A percentile compares a stretch with the other conserved stretches of the same genome.
These are phyloP conservation scores for Thielaviopsis musarum DNA, from an alignment of 2,329 filamentous ascomycete species.

Conservation along the genomic window DNA sequence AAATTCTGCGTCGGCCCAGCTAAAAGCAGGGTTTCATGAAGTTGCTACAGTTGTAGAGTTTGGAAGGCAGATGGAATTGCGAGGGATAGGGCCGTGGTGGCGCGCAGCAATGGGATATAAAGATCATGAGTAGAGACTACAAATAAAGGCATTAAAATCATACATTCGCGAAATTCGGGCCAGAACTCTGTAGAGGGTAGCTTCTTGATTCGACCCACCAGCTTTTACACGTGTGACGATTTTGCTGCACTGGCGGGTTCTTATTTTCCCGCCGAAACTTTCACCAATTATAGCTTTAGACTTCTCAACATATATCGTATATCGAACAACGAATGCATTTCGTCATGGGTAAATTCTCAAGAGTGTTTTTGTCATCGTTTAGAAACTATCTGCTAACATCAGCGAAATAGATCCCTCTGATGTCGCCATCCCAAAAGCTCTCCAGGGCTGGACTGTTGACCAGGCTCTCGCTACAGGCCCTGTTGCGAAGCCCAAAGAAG, in stretches of 20 bases:
- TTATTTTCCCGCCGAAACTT: not conserved
- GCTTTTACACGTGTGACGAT: not conserved
- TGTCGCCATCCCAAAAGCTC: slow-evolving; percentile 15
- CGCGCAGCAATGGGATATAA: slow-evolving; percentile 46
- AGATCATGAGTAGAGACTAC: not conserved
- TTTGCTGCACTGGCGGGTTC: not conserved
- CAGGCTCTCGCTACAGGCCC: slow-evolving; percentile 13
- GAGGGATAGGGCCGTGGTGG: slow-evolving; percentile 49
- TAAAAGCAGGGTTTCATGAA: slow-evolving; percentile 30
- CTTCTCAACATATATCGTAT: not conserved
- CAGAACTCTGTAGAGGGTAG: not conserved
- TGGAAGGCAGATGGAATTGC: slow-evolving; percentile 39
- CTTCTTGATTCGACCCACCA: not conserved
- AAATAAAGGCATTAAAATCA: not conserved
- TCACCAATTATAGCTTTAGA: not conserved
- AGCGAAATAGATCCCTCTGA: slow-evolving; percentile 14
- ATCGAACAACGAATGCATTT: not conserved
- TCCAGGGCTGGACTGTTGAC: slow-evolving; percentile 15
- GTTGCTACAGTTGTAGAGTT: slow-evolving; percentile 49
- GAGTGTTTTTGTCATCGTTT: not conserved
- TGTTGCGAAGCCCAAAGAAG: slow-evolving; percentile 26
- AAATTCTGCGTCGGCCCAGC: not conserved
- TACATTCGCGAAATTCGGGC: not conserved
- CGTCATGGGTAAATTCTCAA: not conserved
- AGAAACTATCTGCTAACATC: not conserved